Evolutionary conservation across 2,329 filamentous ascomycete genomes (phyloP), one percentile per base, ranked within the genome.

Genomic region (Cordyceps militaris): DNA sequence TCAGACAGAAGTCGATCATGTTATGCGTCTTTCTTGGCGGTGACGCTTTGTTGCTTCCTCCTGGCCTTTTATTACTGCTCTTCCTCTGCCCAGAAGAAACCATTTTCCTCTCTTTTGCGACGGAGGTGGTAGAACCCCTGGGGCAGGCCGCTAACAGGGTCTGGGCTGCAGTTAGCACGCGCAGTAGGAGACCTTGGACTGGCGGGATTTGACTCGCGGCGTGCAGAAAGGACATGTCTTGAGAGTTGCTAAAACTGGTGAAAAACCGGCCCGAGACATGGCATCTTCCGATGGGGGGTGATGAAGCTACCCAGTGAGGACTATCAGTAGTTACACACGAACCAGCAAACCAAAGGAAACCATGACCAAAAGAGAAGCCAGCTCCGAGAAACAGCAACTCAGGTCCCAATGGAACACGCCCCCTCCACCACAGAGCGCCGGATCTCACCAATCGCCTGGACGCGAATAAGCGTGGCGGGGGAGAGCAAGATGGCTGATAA

Each of bases 111-210:
- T n/a, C n/a, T n/a, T n/a, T 55, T 55, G 42, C 52, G 52, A 56
- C 53, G 53, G 53, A 56, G 28, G 53, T 56, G 9, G 53, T 49
- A 48, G 44, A 56, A 49, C 42, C 30, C 38, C 42, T 30, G 42
- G 30, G 21, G 42, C 40, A 13, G n/a, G 32, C 48, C 53, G 53
- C 52, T 55, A 56, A 42, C 34, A 56, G 43, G 53, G 42, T 48
- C 46, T 16, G 11, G 21, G n/a, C n/a, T n/a, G n/a, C n/a, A n/a
- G n/a, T n/a, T n/a, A n/a, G n/a, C n/a, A n/a, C n/a, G n/a, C n/a
- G n/a, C n/a, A n/a, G n/a, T n/a, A n/a, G n/a, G n/a, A n/a, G n/a
- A n/a, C n/a, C n/a, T n/a, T n/a, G n/a, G n/a, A 26, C n/a, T 23
- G 43, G 44, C 23, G n/a, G 43, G 44, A 21, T n/a, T 56, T 56